Evolutionary conservation across 768 basidiomycete species (phyloP), one percentile per base, ranked within the genome.

Genomic region (Leccinum disarticulatum): DNA sequence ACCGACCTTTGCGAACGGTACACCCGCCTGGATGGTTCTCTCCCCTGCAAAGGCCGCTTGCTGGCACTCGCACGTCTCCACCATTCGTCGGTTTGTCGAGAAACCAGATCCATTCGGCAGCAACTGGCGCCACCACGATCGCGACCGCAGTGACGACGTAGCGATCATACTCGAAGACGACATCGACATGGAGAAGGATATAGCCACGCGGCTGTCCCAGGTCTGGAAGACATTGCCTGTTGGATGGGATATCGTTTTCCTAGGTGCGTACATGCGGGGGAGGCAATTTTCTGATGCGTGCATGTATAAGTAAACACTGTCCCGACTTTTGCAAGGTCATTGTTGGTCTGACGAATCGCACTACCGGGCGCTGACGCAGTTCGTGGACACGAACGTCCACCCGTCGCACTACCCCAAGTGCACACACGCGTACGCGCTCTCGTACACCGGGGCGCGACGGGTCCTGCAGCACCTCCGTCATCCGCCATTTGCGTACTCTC

Each of bases 81-180:
- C 80, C 36, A 80, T 90, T 31, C 79, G 76, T 22, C 73, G 61
- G 3, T 76, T 87, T 35, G 68, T 76, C 13, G 64, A 68, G 10
- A 72, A 48, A 74, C 76, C 59, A 55, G 68, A 57, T 51, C 60
- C n/a, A 36, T 25, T 22, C 38, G 38, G 17, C 8, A 41, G 17
- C 38, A 38, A 38, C 17, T 38, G 38, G 38, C 38, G 38, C 38
- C 17, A 41, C 38, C 38, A 17, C 11, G 58, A 25, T 10, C 43
- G 8, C n/a, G 52, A 30, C 49, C 68, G 49, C 15, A 54, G 52
- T 4, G 64, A 75, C 57, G 77, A 77, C 10, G 75, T 81, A 2
- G 76, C 78, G 0, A 58, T 91, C 9, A 77, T 91, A n/a, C 75
- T 91, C 7, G 90, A 91, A 71, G 91, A 91, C 67, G 91, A 92